These are phyloP conservation scores for Pyrus pyrifolia DNA, from an alignment of 306 rosid genomes.

Conservation along the genomic window DNA sequence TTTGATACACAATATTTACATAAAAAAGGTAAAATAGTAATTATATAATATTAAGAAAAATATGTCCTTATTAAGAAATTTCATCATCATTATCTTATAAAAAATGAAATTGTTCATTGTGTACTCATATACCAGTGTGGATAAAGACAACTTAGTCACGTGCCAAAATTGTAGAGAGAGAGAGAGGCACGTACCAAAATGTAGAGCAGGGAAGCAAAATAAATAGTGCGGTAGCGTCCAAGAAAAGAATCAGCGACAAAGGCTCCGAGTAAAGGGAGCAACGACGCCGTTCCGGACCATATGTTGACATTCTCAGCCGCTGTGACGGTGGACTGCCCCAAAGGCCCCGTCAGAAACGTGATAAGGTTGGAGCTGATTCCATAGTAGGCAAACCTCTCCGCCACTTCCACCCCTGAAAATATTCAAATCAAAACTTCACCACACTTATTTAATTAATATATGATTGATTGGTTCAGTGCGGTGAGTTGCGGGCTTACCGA, in stretches of 20 bases:
- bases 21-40: too few species aligned
- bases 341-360: slow-evolving; percentile 39
- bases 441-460: not conserved
- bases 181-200: slow-evolving; percentile 21
- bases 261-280: slow-evolving; percentile 48
- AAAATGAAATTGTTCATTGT: too few species aligned
- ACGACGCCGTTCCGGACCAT: slow-evolving; percentile 45
- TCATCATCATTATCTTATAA: too few species aligned
- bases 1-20: too few species aligned
- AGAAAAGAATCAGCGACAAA: slow-evolving; percentile 47
- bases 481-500: slow-evolving; percentile 10
- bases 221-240: slow-evolving; percentile 51
- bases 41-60: too few species aligned
- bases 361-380: slow-evolving; percentile 45
- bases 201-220: slow-evolving; percentile 38
- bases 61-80: too few species aligned
- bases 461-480: not conserved
- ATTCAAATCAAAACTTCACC: not conserved
- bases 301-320: slow-evolving; percentile 49
- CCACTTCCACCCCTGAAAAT: slow-evolving; percentile 34
- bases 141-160: not conserved
- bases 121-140: too few species aligned
- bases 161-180: not conserved
- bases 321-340: slow-evolving; percentile 38
- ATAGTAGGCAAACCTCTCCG: slow-evolving; percentile 47